These are phyloP conservation scores for Holtermannia corniformis DNA, from an alignment of 768 basidiomycete genomes.

Conservation along the genomic window DNA sequence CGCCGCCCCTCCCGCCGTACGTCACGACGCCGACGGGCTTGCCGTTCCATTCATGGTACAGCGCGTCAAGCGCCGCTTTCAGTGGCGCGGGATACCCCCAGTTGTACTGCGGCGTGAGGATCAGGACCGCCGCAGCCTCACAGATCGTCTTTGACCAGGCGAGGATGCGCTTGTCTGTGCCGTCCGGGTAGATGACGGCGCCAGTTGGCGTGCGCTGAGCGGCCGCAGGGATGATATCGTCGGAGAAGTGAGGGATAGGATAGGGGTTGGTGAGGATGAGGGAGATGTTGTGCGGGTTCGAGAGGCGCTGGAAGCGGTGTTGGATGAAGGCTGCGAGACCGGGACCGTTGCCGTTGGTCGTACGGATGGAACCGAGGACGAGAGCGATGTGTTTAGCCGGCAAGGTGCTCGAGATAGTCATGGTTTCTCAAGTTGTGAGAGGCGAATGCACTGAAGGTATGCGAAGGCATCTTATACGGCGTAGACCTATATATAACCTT, in stretches of 20 bases:
- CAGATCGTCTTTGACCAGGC: constrained; percentile 38
- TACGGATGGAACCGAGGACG: constrained; percentile 10
- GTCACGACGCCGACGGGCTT: constrained; percentile 42
- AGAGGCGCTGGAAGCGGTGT: no score
- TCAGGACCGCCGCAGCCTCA: constrained; percentile 38
- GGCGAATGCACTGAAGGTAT: no score
- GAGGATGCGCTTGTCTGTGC: constrained; percentile 29
- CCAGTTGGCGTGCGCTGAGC: neutral
- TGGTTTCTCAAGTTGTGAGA: no score
- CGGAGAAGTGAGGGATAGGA: constrained; percentile 7
- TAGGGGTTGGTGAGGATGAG: constrained; percentile 6
- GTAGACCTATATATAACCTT: no score
- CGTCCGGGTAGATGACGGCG: constrained; percentile 29
- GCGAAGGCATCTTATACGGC: no score
- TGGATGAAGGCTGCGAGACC: constrained; percentile 6
- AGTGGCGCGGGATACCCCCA: constrained; percentile 43
- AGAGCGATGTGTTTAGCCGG: no score
- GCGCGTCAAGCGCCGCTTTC: constrained; percentile 45
- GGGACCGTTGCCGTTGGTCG: constrained; percentile 5
- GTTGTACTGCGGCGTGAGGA: constrained; percentile 46
- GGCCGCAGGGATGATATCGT: constrained; percentile 2
- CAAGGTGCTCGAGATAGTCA: no score
- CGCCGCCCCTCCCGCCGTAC: constrained; percentile 42
- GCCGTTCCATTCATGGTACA: constrained; percentile 43
- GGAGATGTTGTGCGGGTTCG: neutral